Evolutionary conservation across 2,329 filamentous ascomycete genomes (phyloP).

Genomic region (Cordyceps militaris): DNA sequence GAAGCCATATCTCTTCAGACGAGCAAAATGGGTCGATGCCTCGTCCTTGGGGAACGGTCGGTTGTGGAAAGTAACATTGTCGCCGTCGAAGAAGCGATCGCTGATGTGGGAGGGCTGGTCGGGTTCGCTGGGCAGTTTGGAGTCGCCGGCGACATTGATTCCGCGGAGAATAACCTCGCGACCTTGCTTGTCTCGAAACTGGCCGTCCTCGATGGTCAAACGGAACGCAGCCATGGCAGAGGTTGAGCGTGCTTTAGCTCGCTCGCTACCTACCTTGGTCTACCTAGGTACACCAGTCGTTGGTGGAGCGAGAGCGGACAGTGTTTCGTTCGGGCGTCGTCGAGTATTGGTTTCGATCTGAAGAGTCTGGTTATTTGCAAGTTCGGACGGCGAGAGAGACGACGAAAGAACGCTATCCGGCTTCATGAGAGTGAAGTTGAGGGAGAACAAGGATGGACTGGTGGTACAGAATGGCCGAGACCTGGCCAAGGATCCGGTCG

Average conservation of each 20-base stretch:
- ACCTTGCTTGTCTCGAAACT: constrained; percentile 74
- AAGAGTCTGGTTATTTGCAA: neutral
- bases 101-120: constrained; percentile 72
- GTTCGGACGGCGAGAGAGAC: neutral
- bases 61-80: constrained; percentile 81
- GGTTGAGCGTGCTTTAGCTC: neutral
- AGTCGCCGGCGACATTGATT: constrained; percentile 88
- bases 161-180: constrained; percentile 85
- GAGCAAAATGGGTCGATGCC: constrained; percentile 77
- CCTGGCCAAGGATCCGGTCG: neutral
- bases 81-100: constrained; percentile 83
- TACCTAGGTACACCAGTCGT: neutral
- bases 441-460: neutral
- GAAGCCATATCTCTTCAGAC: constrained; percentile 83
- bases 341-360: neutral
- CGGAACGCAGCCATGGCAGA: constrained; percentile 62
- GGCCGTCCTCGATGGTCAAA: constrained; percentile 75
- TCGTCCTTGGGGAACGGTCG: constrained; percentile 79
- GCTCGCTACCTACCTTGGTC: too few species aligned
- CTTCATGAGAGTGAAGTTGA: neutral
- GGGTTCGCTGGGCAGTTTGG: constrained; percentile 79
- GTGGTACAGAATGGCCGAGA: neutral
- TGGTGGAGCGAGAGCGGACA: neutral
- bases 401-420: too few species aligned
- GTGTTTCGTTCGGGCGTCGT: neutral